These are phyloP conservation scores for Solanum sparsipilum DNA, from an alignment of 257 asterid species.

Conservation along the genomic window DNA sequence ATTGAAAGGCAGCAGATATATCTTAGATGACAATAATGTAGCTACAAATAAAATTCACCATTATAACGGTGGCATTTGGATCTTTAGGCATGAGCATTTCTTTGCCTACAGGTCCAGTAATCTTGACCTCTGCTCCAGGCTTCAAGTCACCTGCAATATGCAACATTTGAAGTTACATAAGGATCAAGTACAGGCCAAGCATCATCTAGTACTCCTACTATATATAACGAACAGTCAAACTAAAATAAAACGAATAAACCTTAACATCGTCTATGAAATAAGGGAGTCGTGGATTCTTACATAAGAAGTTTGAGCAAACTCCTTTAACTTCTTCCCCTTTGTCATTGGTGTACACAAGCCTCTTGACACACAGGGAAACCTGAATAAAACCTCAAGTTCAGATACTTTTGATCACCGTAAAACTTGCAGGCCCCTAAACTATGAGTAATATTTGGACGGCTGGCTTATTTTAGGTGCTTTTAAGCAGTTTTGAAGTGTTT, in stretches of 20 bases:
- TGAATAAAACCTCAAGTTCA: conserved; percentile 6
- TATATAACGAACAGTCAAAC: neutral
- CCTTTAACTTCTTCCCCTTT: conserved; percentile 80
- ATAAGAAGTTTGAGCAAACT: conserved; percentile 95
- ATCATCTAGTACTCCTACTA: neutral
- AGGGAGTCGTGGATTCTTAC: conserved; percentile 32
- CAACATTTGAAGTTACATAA: neutral
- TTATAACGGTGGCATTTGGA: conserved; percentile 71
- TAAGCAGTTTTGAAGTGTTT: too few species aligned
- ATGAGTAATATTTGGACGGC: neutral
- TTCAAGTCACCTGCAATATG: conserved; percentile 67
- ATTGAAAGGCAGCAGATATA: neutral
- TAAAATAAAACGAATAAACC: neutral
- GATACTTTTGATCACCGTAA: neutral
- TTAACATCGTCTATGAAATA: neutral
- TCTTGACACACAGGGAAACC: conserved; percentile 91
- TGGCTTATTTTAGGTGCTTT: too few species aligned
- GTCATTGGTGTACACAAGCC: conserved; percentile 89
- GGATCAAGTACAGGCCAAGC: neutral
- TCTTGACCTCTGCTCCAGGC: conserved; percentile 77
- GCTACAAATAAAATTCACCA: conserved; percentile 29
- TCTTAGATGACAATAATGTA: neutral
- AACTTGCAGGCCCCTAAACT: neutral
- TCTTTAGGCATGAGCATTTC: conserved; percentile 99
- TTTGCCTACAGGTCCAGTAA: conserved; percentile 96